phyloP scores from a whole-genome alignment of 331 rosid species.

The Phaseolus coccineus region DNA sequence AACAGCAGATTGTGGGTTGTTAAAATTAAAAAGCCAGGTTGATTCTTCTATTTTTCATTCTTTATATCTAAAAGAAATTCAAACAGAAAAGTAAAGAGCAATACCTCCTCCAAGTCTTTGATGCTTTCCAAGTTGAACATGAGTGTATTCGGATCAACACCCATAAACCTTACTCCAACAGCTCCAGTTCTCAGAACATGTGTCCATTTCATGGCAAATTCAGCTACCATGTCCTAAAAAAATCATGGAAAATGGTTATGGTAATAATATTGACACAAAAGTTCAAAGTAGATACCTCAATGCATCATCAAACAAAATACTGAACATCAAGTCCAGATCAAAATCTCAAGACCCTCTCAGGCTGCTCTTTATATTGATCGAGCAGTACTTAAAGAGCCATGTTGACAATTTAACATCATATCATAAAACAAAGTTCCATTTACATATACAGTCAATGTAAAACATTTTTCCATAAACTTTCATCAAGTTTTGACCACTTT shows the following conservation, averaged over 20 bases:
- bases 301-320: slow-evolving; percentile 27
- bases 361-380: background rate
- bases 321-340: slow-evolving; percentile 7
- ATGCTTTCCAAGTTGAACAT: slow-evolving; percentile 88
- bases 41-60: background rate
- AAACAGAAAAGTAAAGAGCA: background rate
- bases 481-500: background rate
- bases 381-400: background rate
- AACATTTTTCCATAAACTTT: background rate
- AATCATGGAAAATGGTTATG: slow-evolving; percentile 22
- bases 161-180: slow-evolving; percentile 73
- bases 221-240: slow-evolving; percentile 74
- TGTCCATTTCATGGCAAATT: slow-evolving; percentile 85
- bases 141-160: slow-evolving; percentile 74
- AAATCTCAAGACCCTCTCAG: slow-evolving; percentile 2
- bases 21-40: background rate
- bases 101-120: slow-evolving; percentile 78
- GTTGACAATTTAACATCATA: slow-evolving; percentile 15
- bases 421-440: background rate
- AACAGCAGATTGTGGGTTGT: slow-evolving; percentile 9
- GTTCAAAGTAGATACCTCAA: slow-evolving; percentile 26
- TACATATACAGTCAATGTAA: background rate
- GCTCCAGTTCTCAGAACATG: slow-evolving; percentile 83
- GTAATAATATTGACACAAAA: slow-evolving; percentile 26
- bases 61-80: slow-evolving; percentile 18